A percentile compares a stretch with the other conserved stretches of the same genome.
phyloP scores from a whole-genome alignment of 106 monocot species.

The Phalaenopsis aphrodite region DNA sequence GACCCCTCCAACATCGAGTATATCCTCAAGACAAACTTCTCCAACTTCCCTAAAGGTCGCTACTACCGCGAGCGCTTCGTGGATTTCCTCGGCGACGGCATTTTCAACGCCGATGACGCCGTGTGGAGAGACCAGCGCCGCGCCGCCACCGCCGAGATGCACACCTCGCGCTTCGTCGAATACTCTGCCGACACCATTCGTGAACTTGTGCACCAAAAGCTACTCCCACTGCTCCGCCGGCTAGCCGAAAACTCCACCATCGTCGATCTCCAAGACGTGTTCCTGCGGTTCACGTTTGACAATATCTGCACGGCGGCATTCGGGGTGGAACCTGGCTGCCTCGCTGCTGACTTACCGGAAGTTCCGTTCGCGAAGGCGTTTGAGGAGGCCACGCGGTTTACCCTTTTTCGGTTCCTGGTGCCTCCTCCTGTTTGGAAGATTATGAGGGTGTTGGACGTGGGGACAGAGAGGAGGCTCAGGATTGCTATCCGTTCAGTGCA shows the following conservation, averaged over 20 bases:
- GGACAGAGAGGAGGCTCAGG: constrained; percentile 54
- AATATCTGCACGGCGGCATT: constrained; percentile 84
- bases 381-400: constrained; percentile 72
- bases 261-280: constrained; percentile 67
- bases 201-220: constrained; percentile 45
- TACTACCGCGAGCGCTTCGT: constrained; percentile 75
- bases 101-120: constrained; percentile 83
- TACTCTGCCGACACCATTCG: constrained; percentile 35
- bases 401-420: constrained; percentile 62
- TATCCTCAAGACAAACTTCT: constrained; percentile 67
- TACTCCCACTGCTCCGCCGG: constrained; percentile 31
- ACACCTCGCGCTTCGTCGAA: constrained; percentile 41
- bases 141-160: constrained; percentile 73
- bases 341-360: constrained; percentile 44
- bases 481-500: constrained; percentile 42
- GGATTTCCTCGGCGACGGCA: constrained; percentile 86
- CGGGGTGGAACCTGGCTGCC: constrained; percentile 72
- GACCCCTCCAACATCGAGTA: constrained; percentile 71
- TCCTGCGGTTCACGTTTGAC: constrained; percentile 91
- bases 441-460: constrained; percentile 39
- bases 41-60: constrained; percentile 81
- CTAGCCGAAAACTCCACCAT: not conserved
- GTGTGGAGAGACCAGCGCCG: constrained; percentile 72
- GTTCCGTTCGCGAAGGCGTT: constrained; percentile 71
- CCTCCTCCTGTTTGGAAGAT: constrained; percentile 85